Conservation (phyloP, 345 rosid species). For the Brassica carinata region DNA sequence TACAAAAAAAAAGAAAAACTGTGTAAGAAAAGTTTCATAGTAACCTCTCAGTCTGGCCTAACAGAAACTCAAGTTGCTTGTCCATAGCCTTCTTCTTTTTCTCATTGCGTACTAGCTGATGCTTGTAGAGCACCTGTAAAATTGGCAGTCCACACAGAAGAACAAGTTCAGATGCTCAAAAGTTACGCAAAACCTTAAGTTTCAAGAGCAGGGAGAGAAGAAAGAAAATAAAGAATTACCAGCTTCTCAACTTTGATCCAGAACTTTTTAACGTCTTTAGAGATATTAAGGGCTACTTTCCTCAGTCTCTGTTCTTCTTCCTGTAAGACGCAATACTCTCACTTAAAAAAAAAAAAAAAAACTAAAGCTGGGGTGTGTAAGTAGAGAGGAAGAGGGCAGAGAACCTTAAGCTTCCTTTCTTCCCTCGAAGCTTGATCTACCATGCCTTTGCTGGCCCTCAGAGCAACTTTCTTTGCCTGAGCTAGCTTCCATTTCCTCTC, state of each 20-base stretch:
- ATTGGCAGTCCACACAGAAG: conserved; percentile 26
- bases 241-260: conserved; percentile 98
- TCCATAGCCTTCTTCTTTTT: conserved; percentile 96
- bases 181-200: neutral
- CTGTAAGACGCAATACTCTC: conserved; percentile 47
- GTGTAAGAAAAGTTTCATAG: conserved; percentile 9
- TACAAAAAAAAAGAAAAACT: neutral
- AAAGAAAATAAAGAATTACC: conserved; percentile 49
- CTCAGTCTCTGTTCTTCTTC: conserved; percentile 90
- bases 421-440: conserved; percentile 88
- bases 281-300: conserved; percentile 86
- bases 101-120: conserved; percentile 91
- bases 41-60: conserved; percentile 99
- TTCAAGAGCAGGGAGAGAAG: neutral
- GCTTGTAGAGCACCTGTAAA: conserved; percentile 90
- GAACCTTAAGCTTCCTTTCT: conserved; percentile 95
- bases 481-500: conserved; percentile 99
- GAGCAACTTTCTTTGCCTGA: conserved; percentile 93
- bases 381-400: conserved; percentile 3
- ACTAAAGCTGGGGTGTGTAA: neutral
- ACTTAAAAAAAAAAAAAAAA: neutral
- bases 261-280: conserved; percentile 95
- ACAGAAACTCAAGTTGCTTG: conserved; percentile 92
- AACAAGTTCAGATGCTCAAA: conserved; percentile 31
- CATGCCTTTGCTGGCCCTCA: conserved; percentile 97